Base-by-base conservation (phyloP, 108 stramenopile species). In the Nitzschia sp. region DNA sequence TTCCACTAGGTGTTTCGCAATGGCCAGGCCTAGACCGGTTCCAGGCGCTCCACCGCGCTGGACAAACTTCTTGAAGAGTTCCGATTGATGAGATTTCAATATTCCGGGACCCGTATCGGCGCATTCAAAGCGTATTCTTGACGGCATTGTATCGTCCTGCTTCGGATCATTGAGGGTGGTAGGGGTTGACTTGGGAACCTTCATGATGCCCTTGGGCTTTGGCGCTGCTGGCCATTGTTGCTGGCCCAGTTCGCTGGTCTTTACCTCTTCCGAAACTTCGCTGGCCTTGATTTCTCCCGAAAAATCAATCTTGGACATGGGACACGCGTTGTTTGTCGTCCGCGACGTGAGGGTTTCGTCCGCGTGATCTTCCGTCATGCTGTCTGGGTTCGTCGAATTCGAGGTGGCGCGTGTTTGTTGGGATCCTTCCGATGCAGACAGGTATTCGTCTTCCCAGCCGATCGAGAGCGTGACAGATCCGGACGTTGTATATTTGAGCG, bases 81-180 rank as follows among this genome's bases (percentile, higher is more conserved):
- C 66, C n/a, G 54, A 42, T 54, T 66, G 72, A 15, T 87, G 80
- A 11, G 19, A 21, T n/a, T 79, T 58, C 24, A 72, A 65, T 42
- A 87, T 82, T 25, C 86, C 83, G n/a, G 81, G 83, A 21, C 86
- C 86, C 36, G 84, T 85, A 65, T 87, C 64, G 31, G n/a, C 48
- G 24, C 75, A 68, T 62, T 76, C 75, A 59, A 74, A 65, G 19
- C 64, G 64, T 23, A 64, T 34, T 51, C 49, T 9, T 5, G 49
- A 19, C 4, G 13, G 17, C 21, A 21, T 4, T 19, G 13, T 5
- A 4, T n/a, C 4, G 21, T 8, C 4, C n/a, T 51, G 17, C 38
- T 42, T 15, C 38, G 11, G 11, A 42, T 42, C 15, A 15, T 8
- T 42, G 38, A 11, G 8, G 4, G 19, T 21, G 4, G 21, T 19